Conservation (phyloP, 2,329 filamentous ascomycete genomes). For the Diaporthe citri region DNA sequence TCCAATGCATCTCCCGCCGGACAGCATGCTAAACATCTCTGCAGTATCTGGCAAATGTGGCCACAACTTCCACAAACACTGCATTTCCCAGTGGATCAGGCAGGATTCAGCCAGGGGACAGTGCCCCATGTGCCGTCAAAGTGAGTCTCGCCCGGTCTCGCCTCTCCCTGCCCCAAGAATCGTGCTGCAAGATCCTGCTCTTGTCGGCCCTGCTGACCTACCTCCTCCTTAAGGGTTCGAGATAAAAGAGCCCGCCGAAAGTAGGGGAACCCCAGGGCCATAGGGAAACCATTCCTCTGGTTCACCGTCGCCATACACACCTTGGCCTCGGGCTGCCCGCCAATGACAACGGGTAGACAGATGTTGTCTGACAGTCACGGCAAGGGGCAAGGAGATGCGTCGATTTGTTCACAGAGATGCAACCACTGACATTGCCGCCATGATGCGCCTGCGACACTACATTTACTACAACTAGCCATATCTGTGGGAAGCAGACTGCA, state of each 20-base stretch:
- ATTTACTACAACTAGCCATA: background rate
- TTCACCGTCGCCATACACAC: background rate
- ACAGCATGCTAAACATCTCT: constrained; percentile 9
- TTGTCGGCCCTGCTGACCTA: background rate
- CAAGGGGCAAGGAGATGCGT: background rate
- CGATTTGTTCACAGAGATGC: background rate
- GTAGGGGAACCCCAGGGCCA: constrained; percentile 36
- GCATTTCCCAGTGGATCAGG: constrained; percentile 95
- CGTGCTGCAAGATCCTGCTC: background rate
- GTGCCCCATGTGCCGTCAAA: constrained; percentile 98
- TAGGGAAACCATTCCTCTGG: constrained; percentile 13
- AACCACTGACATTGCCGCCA: background rate
- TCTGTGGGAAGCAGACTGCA: background rate
- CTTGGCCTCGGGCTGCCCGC: background rate
- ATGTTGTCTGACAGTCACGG: background rate
- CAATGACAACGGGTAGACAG: background rate
- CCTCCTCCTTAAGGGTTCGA: constrained; percentile 49
- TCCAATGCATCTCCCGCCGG: background rate
- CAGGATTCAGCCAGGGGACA: constrained; percentile 93
- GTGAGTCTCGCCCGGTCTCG: constrained; percentile 62
- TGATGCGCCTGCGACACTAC: background rate
- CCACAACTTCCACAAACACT: constrained; percentile 99
- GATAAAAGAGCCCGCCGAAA: constrained; percentile 47
- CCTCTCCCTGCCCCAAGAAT: background rate
- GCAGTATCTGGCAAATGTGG: constrained; percentile 95